Percentiles rank a stretch among this genome's conserved stretches.
These are phyloP conservation scores for Xylaria longipes DNA, from an alignment of 495 filamentous ascomycete genomes.

Conservation along the genomic window DNA sequence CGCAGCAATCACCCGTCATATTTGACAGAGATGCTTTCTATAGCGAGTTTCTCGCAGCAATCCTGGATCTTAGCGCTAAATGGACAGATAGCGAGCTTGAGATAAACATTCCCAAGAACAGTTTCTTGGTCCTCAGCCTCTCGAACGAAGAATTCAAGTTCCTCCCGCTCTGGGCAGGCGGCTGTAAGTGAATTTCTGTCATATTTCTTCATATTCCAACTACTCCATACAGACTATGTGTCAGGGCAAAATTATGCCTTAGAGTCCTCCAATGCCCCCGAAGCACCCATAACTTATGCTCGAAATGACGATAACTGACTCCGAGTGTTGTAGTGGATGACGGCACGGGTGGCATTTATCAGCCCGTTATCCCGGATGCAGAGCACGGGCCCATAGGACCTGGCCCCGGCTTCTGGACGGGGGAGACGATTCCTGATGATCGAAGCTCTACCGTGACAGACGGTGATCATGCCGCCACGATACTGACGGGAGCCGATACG, in stretches of 20 bases:
- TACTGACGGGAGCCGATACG: conserved; percentile 15
- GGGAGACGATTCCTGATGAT: conserved; percentile 40
- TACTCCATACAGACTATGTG: neutral
- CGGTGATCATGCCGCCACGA: conserved; percentile 15
- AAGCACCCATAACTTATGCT: neutral
- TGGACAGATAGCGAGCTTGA: conserved; percentile 32
- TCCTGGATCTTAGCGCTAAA: neutral
- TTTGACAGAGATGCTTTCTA: conserved; percentile 25
- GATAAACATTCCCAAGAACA: conserved; percentile 31
- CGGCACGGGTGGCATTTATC: conserved; percentile 53
- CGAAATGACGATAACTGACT: neutral
- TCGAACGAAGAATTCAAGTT: conserved; percentile 49
- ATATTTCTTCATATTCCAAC: neutral
- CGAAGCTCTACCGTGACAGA: conserved; percentile 27
- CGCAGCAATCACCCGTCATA: neutral
- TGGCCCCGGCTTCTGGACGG: conserved; percentile 53
- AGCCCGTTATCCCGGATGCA: conserved; percentile 44
- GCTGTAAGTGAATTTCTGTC: conserved; percentile 24
- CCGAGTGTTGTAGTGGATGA: conserved; percentile 39
- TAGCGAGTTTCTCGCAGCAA: conserved; percentile 5
- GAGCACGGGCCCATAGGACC: conserved; percentile 51
- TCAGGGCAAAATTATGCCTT: neutral
- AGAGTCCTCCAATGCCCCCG: neutral
- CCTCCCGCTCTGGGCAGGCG: conserved; percentile 56
- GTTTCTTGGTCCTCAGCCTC: conserved; percentile 43